These are phyloP conservation scores for Vigna nakashimae DNA, from an alignment of 306 rosid genomes.

Conservation along the genomic window DNA sequence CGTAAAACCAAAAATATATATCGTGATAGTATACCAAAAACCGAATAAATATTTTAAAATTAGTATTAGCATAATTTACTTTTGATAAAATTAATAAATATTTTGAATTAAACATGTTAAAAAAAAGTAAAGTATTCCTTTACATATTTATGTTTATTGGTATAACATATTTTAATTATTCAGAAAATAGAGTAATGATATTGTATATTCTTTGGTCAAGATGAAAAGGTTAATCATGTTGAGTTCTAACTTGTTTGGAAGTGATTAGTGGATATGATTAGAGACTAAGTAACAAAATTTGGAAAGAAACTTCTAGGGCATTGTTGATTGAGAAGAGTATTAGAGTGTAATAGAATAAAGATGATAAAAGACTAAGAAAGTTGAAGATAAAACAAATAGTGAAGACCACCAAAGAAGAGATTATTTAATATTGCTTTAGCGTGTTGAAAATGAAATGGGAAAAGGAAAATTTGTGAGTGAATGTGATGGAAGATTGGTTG, in stretches of 20 bases:
- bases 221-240: slow-evolving; percentile 46
- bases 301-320: slow-evolving; percentile 1
- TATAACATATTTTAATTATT: background rate
- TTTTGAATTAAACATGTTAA: too few species aligned
- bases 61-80: too few species aligned
- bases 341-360: background rate
- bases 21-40: too few species aligned
- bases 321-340: slow-evolving; percentile 15
- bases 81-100: too few species aligned
- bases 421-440: background rate
- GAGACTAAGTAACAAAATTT: slow-evolving; percentile 31
- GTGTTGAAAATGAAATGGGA: slow-evolving; percentile 30
- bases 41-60: too few species aligned
- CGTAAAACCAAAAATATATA: too few species aligned
- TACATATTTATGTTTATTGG: background rate
- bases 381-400: slow-evolving; percentile 39
- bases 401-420: background rate
- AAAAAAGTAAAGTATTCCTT: too few species aligned
- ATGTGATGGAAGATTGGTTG: background rate
- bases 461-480: background rate
- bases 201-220: background rate
- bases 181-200: background rate
- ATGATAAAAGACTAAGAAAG: slow-evolving; percentile 29
- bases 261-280: slow-evolving; percentile 14
- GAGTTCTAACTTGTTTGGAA: slow-evolving; percentile 47